These are phyloP conservation scores for Salix exigua DNA, from an alignment of 345 rosid species.

Conservation along the genomic window DNA sequence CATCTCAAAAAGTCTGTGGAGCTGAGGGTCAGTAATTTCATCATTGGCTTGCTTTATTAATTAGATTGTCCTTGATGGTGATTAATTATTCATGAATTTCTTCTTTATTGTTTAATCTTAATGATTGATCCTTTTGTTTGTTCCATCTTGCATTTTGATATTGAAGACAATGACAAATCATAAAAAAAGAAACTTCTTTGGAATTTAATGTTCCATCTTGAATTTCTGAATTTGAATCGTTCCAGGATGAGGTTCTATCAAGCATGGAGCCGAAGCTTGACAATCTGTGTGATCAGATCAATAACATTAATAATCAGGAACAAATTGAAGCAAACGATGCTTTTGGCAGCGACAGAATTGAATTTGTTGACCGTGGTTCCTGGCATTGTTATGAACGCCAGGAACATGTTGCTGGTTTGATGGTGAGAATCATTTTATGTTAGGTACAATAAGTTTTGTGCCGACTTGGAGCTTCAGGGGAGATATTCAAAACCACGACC, in stretches of 20 bases:
- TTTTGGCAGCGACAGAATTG: conserved; percentile 43
- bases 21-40: conserved; percentile 52
- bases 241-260: conserved; percentile 78
- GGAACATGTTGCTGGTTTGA: conserved; percentile 29
- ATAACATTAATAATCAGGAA: conserved; percentile 33
- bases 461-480: not conserved
- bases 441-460: not conserved
- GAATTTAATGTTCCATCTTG: no score
- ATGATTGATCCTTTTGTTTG: no score
- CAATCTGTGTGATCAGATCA: conserved; percentile 53
- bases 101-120: no score
- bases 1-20: conserved; percentile 66
- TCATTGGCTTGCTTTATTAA: not conserved
- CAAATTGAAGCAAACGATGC: conserved; percentile 25
- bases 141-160: not conserved
- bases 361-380: conserved; percentile 66
- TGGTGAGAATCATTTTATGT: conserved; percentile 31
- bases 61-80: not conserved
- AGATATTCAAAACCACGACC: not conserved
- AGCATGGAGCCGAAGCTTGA: conserved; percentile 88
- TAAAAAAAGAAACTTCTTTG: not conserved
- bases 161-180: not conserved
- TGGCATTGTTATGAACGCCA: conserved; percentile 82
- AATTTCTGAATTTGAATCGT: not conserved
- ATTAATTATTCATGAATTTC: no score